Percentiles rank a stretch among this genome's conserved stretches.
These are phyloP conservation scores for Trichophyton rubrum DNA, from an alignment of 2,329 filamentous ascomycete genomes.

Conservation along the genomic window DNA sequence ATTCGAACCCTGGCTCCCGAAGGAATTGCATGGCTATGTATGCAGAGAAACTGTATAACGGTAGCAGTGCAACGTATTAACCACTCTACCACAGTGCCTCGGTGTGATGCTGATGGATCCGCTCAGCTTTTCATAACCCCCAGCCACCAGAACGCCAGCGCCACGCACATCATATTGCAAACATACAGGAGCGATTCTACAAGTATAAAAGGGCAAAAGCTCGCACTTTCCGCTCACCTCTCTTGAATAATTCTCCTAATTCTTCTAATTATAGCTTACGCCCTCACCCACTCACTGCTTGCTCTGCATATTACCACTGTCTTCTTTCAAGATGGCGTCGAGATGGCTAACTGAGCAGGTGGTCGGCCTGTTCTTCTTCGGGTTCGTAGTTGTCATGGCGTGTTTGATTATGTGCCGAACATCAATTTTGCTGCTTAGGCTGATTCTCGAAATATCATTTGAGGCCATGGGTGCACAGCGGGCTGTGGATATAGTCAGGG, in stretches of 20 bases:
- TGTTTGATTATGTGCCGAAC: too few relatives aligned
- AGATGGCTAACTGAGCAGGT: too few relatives aligned
- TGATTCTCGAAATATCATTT: not conserved
- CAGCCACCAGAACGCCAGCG: not conserved
- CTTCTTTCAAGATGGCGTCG: too few relatives aligned
- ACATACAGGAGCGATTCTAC: not conserved
- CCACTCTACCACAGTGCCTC: conserved; percentile 5
- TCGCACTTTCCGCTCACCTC: too few relatives aligned
- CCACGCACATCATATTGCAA: not conserved
- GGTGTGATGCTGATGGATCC: not conserved
- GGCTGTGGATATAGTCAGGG: not conserved
- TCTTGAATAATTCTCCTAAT: too few relatives aligned
- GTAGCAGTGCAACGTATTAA: conserved; percentile 5
- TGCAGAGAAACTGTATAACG: not conserved
- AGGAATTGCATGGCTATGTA: conserved; percentile 5
- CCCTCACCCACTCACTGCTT: too few relatives aligned
- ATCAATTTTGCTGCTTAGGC: not conserved
- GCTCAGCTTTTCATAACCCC: not conserved
- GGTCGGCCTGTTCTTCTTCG: too few relatives aligned
- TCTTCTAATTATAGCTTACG: too few relatives aligned
- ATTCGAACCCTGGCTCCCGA: conserved; percentile 5
- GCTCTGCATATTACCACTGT: too few relatives aligned
- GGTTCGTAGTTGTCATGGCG: too few relatives aligned
- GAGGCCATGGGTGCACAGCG: not conserved
- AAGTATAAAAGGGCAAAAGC: not conserved